These are phyloP conservation scores for Aphanomyces invadans DNA, from an alignment of 352 stramenopile genomes.

Conservation along the genomic window DNA sequence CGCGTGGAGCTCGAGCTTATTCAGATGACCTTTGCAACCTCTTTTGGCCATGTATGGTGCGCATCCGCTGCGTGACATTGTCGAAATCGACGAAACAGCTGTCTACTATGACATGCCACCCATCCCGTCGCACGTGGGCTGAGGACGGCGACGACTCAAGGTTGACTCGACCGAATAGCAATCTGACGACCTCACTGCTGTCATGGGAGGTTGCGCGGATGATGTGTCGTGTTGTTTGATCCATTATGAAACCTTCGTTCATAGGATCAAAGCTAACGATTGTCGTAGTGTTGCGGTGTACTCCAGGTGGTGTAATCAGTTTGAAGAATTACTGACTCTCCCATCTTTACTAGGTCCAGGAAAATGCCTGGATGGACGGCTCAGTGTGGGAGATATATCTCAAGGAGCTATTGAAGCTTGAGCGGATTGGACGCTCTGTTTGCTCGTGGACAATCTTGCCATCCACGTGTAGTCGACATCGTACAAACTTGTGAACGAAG, in stretches of 20 bases:
- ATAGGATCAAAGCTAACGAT: neutral
- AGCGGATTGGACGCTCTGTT: neutral
- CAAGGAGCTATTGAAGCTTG: neutral
- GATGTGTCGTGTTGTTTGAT: neutral
- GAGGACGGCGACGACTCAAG: neutral
- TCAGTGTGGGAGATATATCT: neutral
- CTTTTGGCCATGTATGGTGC: neutral
- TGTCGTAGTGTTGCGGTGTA: neutral
- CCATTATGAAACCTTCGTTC: neutral
- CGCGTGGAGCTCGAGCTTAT: neutral
- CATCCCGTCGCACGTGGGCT: neutral
- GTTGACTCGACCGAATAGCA: neutral
- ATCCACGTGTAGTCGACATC: no score
- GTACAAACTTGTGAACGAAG: neutral
- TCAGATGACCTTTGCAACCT: neutral
- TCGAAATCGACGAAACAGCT: neutral
- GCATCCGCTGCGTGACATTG: neutral
- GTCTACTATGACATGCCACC: neutral
- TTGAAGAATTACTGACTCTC: neutral
- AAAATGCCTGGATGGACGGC: neutral
- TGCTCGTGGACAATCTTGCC: neutral
- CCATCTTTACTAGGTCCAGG: neutral
- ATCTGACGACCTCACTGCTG: neutral
- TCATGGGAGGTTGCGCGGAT: neutral
- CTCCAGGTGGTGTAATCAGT: neutral